Conservation (phyloP, 495 filamentous ascomycete species). For the Glonium stellatum region DNA sequence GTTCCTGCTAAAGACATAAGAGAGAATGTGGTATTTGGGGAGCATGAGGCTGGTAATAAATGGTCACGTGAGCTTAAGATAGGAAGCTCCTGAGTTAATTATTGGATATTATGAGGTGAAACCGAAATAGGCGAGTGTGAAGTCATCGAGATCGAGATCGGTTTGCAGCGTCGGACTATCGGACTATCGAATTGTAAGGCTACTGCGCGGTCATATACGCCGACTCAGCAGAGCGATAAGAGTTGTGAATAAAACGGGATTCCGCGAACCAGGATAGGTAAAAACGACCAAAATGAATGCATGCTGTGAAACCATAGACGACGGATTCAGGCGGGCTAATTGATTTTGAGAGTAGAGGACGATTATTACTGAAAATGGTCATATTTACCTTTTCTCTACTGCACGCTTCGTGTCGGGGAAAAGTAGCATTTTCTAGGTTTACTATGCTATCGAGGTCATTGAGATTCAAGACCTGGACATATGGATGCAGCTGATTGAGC, state of each 20-base stretch:
- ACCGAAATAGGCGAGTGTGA: neutral
- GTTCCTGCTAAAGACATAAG: neutral
- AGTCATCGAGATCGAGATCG: no score
- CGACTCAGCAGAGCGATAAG: no score
- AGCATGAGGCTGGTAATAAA: neutral
- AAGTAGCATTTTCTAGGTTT: conserved; percentile 66
- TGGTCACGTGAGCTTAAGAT: neutral
- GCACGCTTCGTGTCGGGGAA: conserved; percentile 64
- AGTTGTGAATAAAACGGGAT: no score
- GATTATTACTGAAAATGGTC: no score
- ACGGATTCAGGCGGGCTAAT: no score
- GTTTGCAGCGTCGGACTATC: no score
- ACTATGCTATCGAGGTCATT: conserved; percentile 73
- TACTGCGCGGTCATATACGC: no score
- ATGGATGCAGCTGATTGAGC: conserved; percentile 49
- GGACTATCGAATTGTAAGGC: no score
- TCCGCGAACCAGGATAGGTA: no score
- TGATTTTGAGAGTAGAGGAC: no score
- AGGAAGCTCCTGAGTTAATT: neutral
- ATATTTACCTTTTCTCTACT: conserved; percentile 68
- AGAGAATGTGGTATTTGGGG: neutral
- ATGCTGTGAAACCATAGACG: no score
- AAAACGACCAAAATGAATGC: no score
- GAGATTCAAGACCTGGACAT: conserved; percentile 61
- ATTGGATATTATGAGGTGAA: neutral